Base-by-base conservation (phyloP, 257 asterid genomes). In the Solanum pennellii region DNA sequence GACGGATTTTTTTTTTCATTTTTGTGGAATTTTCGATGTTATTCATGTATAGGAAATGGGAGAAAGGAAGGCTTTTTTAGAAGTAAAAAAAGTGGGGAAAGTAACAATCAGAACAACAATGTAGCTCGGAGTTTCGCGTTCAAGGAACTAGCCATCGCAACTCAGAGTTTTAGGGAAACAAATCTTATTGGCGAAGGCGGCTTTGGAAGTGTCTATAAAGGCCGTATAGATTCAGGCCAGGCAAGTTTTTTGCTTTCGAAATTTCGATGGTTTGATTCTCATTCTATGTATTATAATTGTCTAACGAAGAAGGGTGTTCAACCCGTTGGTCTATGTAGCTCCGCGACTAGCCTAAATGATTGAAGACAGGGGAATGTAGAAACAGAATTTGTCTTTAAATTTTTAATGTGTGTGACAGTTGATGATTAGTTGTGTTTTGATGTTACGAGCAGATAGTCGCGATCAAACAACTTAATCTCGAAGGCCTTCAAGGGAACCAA, bases 121-220 rank as follows among this genome's bases (percentile, higher is more conserved):
- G 93, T 88, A 5, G 99, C 98, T 9, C 93, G 93, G 12, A 91
- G 95, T 90, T 96, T 95, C 92, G 88, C 97, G 1, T 96, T 95
- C 91, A 94, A 92, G 89, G 99, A 96, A 56, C 98, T 96, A 16
- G 95, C 97, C 29, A 79, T 60, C 80, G 98, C 96, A 3, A 96
- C 99, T 23, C 96, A 93, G 89, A 93, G 94, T 85, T 96, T 96
- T 25, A 89, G 91, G 89, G 95, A 90, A 83, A 89, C 93, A 23
- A 96, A 96, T 93, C 89, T 94, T 93, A 91, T 96, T 5, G 99
- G 99, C 15, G 98, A 93, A 87, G 99, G 98, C 9, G 99, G 99
- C 12, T 96, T 94, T 75, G 99, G 99, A 47, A 90, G 95, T 29
- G 99, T 96, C 45, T 96, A 90, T 47, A 95, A 89, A 87, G 99